Conservation (phyloP, 2,329 filamentous ascomycete species). For the Beauveria medogensis region DNA sequence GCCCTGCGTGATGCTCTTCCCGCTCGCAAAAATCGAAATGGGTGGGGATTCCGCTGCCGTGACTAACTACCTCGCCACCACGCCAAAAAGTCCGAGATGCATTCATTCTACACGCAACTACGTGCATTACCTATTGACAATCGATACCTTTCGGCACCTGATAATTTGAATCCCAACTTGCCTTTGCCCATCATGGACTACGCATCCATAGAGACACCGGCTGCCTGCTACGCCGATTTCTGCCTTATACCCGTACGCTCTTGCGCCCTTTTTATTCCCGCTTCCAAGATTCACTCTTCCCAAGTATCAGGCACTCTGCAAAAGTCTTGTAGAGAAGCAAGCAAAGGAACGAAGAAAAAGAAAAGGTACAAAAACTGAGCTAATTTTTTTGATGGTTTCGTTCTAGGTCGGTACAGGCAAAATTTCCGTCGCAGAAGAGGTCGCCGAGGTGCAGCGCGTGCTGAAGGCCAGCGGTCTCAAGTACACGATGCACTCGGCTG, state of each 20-base stretch:
- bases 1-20: not conserved
- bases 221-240: slow-evolving; percentile 78
- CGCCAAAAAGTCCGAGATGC: not conserved
- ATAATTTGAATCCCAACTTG: not conserved
- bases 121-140: not conserved
- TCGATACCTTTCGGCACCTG: no score
- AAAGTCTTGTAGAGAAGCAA: not conserved
- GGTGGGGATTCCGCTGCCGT: not conserved
- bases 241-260: slow-evolving; percentile 71
- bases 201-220: slow-evolving; percentile 53
- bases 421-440: slow-evolving; percentile 69
- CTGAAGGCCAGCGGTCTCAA: slow-evolving; percentile 72
- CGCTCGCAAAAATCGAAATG: not conserved
- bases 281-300: not conserved
- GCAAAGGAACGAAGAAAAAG: not conserved
- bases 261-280: not conserved
- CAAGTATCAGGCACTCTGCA: not conserved
- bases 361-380: not conserved
- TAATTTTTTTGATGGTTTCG: not conserved
- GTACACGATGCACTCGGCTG: slow-evolving; percentile 87
- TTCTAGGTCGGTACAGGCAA: slow-evolving; percentile 68
- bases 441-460: slow-evolving; percentile 81
- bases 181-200: slow-evolving; percentile 26
- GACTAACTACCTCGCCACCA: not conserved
- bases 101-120: not conserved